phyloP scores from a whole-genome alignment of 257 asterid species.

The Jaltomata sinuosa region DNA sequence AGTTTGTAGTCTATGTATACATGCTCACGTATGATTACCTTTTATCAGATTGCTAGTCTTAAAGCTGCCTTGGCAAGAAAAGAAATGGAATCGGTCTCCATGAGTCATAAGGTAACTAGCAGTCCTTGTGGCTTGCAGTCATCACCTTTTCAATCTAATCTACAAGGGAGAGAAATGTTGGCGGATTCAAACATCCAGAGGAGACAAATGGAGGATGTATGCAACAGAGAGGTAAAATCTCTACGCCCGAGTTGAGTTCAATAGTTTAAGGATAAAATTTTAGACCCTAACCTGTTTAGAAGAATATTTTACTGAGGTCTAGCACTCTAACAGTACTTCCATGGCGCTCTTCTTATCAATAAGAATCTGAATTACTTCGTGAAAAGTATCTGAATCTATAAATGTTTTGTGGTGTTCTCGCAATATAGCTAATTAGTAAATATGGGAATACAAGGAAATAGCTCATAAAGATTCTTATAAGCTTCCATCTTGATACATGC shows the following conservation, averaged over 20 bases:
- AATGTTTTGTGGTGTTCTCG: background rate
- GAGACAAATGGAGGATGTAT: slow-evolving; percentile 88
- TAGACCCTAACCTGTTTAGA: background rate
- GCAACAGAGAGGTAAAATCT: slow-evolving; percentile 63
- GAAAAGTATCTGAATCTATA: background rate
- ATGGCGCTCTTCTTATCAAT: background rate
- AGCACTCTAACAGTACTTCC: background rate
- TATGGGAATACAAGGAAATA: background rate
- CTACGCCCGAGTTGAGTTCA: background rate
- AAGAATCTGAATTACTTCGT: background rate
- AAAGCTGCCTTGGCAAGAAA: slow-evolving; percentile 72
- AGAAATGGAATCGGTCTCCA: slow-evolving; percentile 42
- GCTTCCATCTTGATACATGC: background rate
- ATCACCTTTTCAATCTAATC: slow-evolving; percentile 30
- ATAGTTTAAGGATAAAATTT: background rate
- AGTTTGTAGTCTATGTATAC: background rate
- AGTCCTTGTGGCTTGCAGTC: slow-evolving; percentile 46
- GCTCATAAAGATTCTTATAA: background rate
- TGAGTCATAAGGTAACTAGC: slow-evolving; percentile 34
- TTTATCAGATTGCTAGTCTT: slow-evolving; percentile 58
- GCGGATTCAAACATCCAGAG: slow-evolving; percentile 37
- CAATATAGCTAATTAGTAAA: background rate
- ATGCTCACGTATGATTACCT: background rate
- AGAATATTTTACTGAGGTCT: background rate
- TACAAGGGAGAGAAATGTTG: slow-evolving; percentile 34